Base-by-base conservation (phyloP, 23 red algal species). In the Gracilaria gracilis region DNA sequence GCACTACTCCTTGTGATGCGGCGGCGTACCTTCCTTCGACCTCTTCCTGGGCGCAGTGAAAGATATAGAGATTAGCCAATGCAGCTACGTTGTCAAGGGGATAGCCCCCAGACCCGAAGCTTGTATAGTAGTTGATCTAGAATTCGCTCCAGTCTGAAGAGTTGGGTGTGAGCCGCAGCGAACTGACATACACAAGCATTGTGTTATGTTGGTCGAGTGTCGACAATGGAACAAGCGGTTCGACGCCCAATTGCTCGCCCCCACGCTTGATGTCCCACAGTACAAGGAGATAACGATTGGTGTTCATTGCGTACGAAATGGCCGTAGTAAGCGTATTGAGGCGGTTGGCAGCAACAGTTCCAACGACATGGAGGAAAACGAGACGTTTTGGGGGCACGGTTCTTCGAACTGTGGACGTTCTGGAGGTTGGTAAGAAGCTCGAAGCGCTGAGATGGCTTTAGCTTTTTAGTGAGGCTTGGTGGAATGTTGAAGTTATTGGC, bases 291-390 rank as follows among this genome's bases (percentile, higher is more conserved):
- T 88, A 86, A 4, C 92, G 92, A 37, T 76, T 71, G 38, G 83
- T 94, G 33, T 94, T 87, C 82, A 57, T 57, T 12, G 92, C 71
- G 57, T 94, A 94, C 9, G 84, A 77, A 31, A 94, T 86, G 14
- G 74, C 92, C 15, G 82, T 66, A 11, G 82, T 75, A 25, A 94
- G 57, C 14, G 92, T 83, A 24, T 71, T 47, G 61, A 90, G 76
- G 4, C 87, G 72, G n/a, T 31, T 32, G 20, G 73, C 11, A 11
- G 76, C 31, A 69, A 44, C 48, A 0, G 49, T 40, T 39, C 87
- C 87, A 9, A 90, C 76, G 19, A 67, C 87, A 67, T 90, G 87
- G 44, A 90, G 76, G 35, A 90, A 65, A 34, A 90, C 81, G 9
- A 90, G 76, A 65, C 87, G 71, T 6, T 38, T 53, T 25, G 87